Evolutionary conservation across 2,329 filamentous ascomycete species (phyloP), one percentile per base, ranked within the genome.

Genomic region (Capronia coronata): DNA sequence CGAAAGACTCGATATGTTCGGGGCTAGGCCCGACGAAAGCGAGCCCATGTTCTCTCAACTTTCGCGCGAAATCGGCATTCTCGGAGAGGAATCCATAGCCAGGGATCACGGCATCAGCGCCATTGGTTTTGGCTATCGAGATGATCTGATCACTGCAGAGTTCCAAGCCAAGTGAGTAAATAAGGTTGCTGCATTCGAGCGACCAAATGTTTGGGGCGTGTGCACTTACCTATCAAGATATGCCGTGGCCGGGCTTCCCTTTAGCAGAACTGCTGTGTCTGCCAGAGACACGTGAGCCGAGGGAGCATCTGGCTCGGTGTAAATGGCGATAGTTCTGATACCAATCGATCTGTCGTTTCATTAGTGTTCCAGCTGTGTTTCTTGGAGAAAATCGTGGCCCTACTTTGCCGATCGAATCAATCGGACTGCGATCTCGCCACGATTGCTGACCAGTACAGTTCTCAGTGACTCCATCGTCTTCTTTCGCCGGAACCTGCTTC

Each of bases 361-460:
- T n/a, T n/a, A n/a, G n/a, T n/a, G n/a, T n/a, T n/a, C n/a, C 65
- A 19, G 21, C 50, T 10, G 23, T 27, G 23, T 27, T 10, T 27
- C 23, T 5, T 10, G 23, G 10, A 5, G 5, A 5, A 10, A 27
- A 27, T 27, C 23, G 23, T 5, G 23, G 5, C 10, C 23, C 10
- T 10, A 27, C 23, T 27, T 27, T 27, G 23, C 23, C 9, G 76
- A 73, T 59, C 64, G 71, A 58, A 73, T 70, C 46, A 78, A 73
- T 30, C 78, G 71, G 34, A 68, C 67, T 2, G 76, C 75, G 42
- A 80, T 80, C 58, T 80, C 78, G 37, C 77, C 78, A 39, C 79
- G 69, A 61, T 82, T 81, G 9, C 77, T 77, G 39, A 82, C 70
- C 9, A 82, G 63, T 13, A 81, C 5, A 10, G 23, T 27, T 10